Percentiles rank a stretch among this genome's conserved stretches.
phyloP scores from a whole-genome alignment of 106 monocot species.

The Dendrobium chrysotoxum region DNA sequence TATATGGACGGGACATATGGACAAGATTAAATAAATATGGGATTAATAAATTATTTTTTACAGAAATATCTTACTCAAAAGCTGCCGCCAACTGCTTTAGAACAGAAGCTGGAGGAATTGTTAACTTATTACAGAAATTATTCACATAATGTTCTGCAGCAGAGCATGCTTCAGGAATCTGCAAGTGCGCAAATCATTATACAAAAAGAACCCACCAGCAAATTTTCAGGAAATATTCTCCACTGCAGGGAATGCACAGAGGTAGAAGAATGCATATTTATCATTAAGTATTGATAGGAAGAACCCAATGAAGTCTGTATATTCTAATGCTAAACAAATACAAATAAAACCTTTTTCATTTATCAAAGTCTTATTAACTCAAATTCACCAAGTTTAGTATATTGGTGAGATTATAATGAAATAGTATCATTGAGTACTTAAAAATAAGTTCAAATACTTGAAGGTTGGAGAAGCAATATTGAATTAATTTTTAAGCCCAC shows the following conservation, averaged over 20 bases:
- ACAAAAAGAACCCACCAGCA: not conserved
- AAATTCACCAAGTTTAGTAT: not conserved
- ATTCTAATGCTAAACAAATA: not conserved
- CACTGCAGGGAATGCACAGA: not conserved
- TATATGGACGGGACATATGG: not conserved
- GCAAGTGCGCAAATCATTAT: constrained; percentile 3
- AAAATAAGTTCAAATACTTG: not conserved
- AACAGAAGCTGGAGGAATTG: constrained; percentile 38
- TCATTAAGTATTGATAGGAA: not conserved
- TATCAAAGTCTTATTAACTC: not conserved
- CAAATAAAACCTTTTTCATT: not conserved
- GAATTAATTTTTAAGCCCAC: too few species aligned
- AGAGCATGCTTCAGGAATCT: constrained; percentile 23
- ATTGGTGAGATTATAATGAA: not conserved
- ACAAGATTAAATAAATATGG: not conserved
- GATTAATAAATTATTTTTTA: not conserved
- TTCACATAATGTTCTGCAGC: constrained; percentile 7
- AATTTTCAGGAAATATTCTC: not conserved
- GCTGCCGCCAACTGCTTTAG: constrained; percentile 50
- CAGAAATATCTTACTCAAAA: constrained; percentile 43
- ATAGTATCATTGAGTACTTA: not conserved
- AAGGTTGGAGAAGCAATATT: not conserved
- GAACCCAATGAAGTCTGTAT: not conserved
- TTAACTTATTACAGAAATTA: constrained; percentile 14
- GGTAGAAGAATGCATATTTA: not conserved